phyloP scores from a whole-genome alignment of 2,329 filamentous ascomycete genomes.

The Alternaria infectoria region DNA sequence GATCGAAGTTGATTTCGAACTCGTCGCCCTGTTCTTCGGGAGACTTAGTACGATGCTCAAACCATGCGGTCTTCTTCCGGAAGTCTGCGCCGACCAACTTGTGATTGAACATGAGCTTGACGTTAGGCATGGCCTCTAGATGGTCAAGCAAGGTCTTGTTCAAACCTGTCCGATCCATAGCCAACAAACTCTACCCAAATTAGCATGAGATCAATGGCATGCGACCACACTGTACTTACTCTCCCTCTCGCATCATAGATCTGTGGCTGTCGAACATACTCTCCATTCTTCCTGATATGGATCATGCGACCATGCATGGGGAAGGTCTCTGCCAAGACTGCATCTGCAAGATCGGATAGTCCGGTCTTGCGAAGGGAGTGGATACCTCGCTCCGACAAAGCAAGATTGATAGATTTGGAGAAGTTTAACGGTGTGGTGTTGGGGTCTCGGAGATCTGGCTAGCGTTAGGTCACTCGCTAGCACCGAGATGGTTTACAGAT shows the following conservation, averaged over 20 bases:
- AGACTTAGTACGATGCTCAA: slow-evolving; percentile 63
- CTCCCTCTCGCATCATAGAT: slow-evolving; percentile 88
- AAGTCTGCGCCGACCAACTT: slow-evolving; percentile 93
- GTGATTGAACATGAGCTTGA: slow-evolving; percentile 90
- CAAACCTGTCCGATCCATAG: slow-evolving; percentile 81
- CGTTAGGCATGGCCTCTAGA: slow-evolving; percentile 83
- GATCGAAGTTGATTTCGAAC: slow-evolving; percentile 85
- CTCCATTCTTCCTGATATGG: slow-evolving; percentile 72
- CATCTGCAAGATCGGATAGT: slow-evolving; percentile 70
- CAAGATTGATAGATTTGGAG: slow-evolving; percentile 97
- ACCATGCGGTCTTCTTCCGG: slow-evolving; percentile 79
- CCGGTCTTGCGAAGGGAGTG: slow-evolving; percentile 79
- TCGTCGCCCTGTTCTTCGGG: slow-evolving; percentile 56
- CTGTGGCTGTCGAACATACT: slow-evolving; percentile 79
- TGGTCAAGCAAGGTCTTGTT: slow-evolving; percentile 86
- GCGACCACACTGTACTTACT: slow-evolving; percentile 60
- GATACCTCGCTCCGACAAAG: slow-evolving; percentile 91
- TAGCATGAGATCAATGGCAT: slow-evolving; percentile 4
- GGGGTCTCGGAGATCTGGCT: slow-evolving; percentile 81
- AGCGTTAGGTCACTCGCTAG: slow-evolving; percentile 1
- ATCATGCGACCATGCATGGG: slow-evolving; percentile 98
- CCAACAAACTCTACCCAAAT: slow-evolving; percentile 73
- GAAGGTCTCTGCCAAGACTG: slow-evolving; percentile 78
- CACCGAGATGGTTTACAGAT: not conserved
- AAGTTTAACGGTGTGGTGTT: slow-evolving; percentile 88